Evolutionary conservation across 371 early-diverging fungal genomes (phyloP).

Genomic region (Zopfochytrium polystomum): DNA sequence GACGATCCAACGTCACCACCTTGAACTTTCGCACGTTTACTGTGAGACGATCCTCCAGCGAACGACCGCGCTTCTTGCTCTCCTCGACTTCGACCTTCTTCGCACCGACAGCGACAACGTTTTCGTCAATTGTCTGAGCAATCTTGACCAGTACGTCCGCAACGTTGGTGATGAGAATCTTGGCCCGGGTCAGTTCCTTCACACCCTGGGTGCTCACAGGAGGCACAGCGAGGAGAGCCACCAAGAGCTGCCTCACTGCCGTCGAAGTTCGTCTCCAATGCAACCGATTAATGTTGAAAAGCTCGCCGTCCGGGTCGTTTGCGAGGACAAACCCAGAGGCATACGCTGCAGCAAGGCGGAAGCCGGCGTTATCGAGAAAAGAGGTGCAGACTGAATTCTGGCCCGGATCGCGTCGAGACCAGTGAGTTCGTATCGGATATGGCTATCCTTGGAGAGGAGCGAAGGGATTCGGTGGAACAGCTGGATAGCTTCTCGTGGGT

Average conservation of each 20-base stretch:
- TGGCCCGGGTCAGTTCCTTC: background rate
- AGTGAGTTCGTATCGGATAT: conserved; percentile 3
- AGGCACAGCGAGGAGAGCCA: background rate
- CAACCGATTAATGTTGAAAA: background rate
- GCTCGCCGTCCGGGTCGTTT: background rate
- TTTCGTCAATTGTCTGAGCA: background rate
- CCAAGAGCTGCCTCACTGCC: background rate
- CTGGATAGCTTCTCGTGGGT: background rate
- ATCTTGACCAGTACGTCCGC: conserved; percentile 2
- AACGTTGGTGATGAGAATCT: conserved; percentile 2
- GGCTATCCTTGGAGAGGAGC: background rate
- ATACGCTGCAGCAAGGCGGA: background rate
- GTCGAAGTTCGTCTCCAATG: background rate
- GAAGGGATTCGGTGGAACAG: background rate
- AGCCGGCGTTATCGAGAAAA: conserved; percentile 1
- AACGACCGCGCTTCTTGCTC: too few relatives aligned
- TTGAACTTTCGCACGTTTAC: background rate
- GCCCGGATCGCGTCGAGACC: background rate
- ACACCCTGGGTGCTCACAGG: background rate
- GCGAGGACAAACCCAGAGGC: background rate
- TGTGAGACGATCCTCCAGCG: too few relatives aligned
- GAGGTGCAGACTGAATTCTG: too few relatives aligned
- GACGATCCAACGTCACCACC: background rate
- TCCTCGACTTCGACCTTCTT: background rate
- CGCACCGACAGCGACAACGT: background rate